Base-by-base conservation (phyloP, 1,139 yeast genomes). In the Petasospora rhodanensis region DNA sequence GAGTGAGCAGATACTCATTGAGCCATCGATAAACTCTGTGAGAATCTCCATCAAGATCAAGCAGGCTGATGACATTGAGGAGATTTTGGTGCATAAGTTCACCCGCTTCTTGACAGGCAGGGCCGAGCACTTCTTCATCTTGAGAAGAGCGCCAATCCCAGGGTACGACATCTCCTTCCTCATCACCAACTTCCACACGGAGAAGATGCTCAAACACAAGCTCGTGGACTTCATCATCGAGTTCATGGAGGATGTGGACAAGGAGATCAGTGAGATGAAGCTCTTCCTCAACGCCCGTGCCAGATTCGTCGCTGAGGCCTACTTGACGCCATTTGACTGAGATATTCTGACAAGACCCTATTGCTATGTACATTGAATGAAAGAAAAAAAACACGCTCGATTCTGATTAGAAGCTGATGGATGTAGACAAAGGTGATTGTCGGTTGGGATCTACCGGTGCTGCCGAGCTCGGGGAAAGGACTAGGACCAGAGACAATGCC, bases 181-280 rank as follows among this genome's bases (percentile, higher is more conserved):
- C 56, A 77, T 91, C 50, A 91, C 98, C 24, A 91, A 91, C 61
- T 79, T 79, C 63, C 98, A 91, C 61, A 87, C 96, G 9, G 97
- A 91, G 59, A 82, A 82, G 49, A 87, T 91, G 96, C 73, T 89
- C 61, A 91, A 93, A 64, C 91, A 83, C 54, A 93, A 93, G 61
- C 73, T 91, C 54, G 96, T 91, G 31, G 98, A 91, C 59, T 91
- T 91, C 57, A 87, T 91, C 51, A 86, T 91, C 52, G 97, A 91
- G 64, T 91, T 93, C 59, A 89, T 91, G 98, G 98, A 91, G 61
- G 98, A 89, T 53, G 98, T 91, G 17, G 99, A 91, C 61, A 91
- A 89, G 65, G 99, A 91, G 61, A 93, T 91, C 55, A 85, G 96
- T 60, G 99, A 91, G 59, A 93, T 91, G 95, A 93, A 93, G 62